Conservation (phyloP, 2,329 filamentous ascomycete species). For the Phialemoniopsis sp. region DNA sequence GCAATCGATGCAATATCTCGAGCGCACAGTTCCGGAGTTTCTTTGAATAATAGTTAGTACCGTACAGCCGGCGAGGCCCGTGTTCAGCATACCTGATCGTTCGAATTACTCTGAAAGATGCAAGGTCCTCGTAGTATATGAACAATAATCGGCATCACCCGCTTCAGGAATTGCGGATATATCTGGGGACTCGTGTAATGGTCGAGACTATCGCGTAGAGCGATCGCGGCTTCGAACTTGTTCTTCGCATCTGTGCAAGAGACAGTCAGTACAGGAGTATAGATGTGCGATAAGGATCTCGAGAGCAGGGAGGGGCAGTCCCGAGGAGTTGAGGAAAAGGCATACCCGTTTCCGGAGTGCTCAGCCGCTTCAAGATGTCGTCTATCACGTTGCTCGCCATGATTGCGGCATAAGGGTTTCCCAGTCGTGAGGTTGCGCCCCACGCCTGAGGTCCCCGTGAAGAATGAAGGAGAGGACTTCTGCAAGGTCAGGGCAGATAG, state of each 20-base stretch:
- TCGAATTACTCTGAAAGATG: slow-evolving; percentile 85
- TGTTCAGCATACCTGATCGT: slow-evolving; percentile 78
- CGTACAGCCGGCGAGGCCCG: too few species aligned
- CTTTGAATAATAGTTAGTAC: too few species aligned
- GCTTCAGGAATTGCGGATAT: slow-evolving; percentile 78
- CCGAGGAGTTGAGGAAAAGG: slow-evolving; percentile 14
- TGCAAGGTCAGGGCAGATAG: too few species aligned
- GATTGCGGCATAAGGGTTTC: slow-evolving; percentile 42
- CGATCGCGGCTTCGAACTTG: slow-evolving; percentile 77
- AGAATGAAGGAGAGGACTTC: not conserved
- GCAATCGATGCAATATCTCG: slow-evolving; percentile 87
- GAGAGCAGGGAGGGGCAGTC: not conserved
- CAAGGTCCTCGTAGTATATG: slow-evolving; percentile 79
- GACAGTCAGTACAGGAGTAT: not conserved
- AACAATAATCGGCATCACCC: slow-evolving; percentile 86
- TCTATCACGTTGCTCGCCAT: slow-evolving; percentile 61
- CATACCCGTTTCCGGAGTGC: slow-evolving; percentile 51
- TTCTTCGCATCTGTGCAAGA: slow-evolving; percentile 64
- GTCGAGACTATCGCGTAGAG: slow-evolving; percentile 88
- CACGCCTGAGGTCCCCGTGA: not conserved
- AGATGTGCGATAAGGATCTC: not conserved
- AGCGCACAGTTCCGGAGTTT: slow-evolving; percentile 91
- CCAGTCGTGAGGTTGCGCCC: slow-evolving; percentile 16
- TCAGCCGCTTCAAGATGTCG: slow-evolving; percentile 58
- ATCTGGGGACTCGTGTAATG: slow-evolving; percentile 70